Base-by-base conservation (phyloP, 176 grass and related monocot genomes). In the Lolium multiflorum region DNA sequence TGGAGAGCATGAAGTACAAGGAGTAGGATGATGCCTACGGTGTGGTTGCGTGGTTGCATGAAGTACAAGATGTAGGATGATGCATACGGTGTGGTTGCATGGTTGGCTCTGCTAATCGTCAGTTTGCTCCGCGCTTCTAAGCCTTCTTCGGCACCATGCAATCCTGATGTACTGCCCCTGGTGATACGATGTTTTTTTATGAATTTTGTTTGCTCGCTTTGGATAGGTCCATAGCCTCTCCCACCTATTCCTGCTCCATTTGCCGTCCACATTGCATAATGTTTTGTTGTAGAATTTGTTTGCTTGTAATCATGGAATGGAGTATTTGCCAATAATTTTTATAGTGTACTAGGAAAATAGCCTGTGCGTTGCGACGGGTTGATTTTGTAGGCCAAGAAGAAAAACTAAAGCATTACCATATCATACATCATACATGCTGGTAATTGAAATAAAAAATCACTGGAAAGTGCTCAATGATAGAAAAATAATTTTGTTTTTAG, bases 1-100 rank as follows among this genome's bases (percentile, higher is more conserved):
- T 94, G 44, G 86, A 92, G 2, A 90, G 84, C 28, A 97, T 97
- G 95, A 97, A 94, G 86, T 97, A 87, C 84, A 91, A 86, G 78
- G 88, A 92, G n/a, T 97, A 91, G 60, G 72, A 35, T 26, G 74
- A 18, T 14, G 41, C 12, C 14, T 63, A 51, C 18, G 71, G 2
- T 2, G 10, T 55, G 41, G 31, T 35, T 28, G 28, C 28, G 31
- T 35, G 31, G 31, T 35, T 7, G 84, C 28, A 97, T 97, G 95
- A 97, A 94, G 86, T 97, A 87, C 84, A 91, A 86, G 74, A 86
- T 90, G n/a, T 97, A 91, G 60, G 72, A 35, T 26, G 74, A 18
- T 14, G n/a, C 18, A 20, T 63, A 51, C 18, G 71, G 2, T 2
- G 6, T 38, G 26, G 67, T 52, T 75, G 72, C 52, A 35, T 35